Evolutionary conservation across 805 yeast genomes (phyloP), one percentile per base, ranked within the genome.

Genomic region (Candida sakaeoensis): DNA sequence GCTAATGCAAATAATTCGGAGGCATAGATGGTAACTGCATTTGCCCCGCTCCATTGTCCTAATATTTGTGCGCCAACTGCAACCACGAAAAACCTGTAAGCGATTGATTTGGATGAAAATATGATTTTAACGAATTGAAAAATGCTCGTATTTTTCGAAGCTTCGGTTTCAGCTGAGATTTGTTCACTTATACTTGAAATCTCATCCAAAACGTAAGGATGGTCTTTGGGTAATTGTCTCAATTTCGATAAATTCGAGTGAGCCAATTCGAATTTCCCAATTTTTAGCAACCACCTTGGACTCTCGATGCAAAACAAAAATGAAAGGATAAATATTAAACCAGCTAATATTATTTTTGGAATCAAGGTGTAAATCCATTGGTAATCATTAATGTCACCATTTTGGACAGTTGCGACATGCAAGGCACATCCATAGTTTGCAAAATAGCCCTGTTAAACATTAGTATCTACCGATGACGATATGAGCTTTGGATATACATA

Each of bases 1-100:
- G 64, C 66, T 44, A 72, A 55, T 3, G 63, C 63, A 43, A 74
- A 68, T 32, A 75, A 54, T 36, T 71, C 72, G 2, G 80, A 74
- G 27, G 79, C 74, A 46, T 76, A 77, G 35, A 75, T 72, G 2
- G 81, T 74, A 28, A 77, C 57, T 5, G 78, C 70, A 46, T 66
- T 68, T 5, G 79, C 73, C 34, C 79, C 79, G 17, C 75, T 65
- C 80, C 80, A 77, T 55, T 76, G 80, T 22, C 71, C 70, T 28
- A 75, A 55, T 6, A 75, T 22, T 53, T 74, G 80, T 27, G 68
- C 62, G 39, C 54, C 42, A 14, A 65, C 40, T 24, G 72, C 68
- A 25, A 75, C 44, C 6, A 59, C 45, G 37, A 75, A 60, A 47
- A 59, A 60, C 53, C 80, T 60, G 54, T 71, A 70, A 39, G 72